Conservation (phyloP, 331 rosid species). For the Rhamnella rubrinervis region DNA sequence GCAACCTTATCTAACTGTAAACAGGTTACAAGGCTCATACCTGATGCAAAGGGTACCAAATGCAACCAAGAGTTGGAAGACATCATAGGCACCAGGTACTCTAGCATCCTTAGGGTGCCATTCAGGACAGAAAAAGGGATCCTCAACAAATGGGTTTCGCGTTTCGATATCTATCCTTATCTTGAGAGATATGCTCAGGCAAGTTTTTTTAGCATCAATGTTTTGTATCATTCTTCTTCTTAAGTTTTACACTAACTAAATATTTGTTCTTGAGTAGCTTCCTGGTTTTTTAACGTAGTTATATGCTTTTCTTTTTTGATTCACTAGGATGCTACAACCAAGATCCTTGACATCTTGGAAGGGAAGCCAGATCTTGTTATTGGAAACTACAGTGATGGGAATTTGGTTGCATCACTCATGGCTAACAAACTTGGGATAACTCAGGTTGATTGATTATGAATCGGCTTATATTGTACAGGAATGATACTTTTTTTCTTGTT, state of each 20-base stretch:
- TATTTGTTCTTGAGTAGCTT: conserved; percentile 1
- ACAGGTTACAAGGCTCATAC: conserved; percentile 84
- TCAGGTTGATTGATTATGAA: conserved; percentile 47
- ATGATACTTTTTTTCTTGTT: conserved; percentile 1
- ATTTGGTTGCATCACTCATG: conserved; percentile 81
- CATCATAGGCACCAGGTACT: conserved; percentile 68
- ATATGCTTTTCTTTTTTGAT: background rate
- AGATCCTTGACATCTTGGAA: conserved; percentile 62
- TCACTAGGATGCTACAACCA: conserved; percentile 66
- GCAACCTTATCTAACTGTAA: background rate
- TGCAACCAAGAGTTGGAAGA: conserved; percentile 81
- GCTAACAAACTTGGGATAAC: conserved; percentile 82
- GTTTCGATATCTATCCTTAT: conserved; percentile 85
- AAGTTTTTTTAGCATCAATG: conserved; percentile 13
- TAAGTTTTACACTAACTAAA: background rate
- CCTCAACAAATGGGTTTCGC: conserved; percentile 78
- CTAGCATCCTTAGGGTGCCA: conserved; percentile 81
- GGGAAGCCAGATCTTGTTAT: conserved; percentile 82
- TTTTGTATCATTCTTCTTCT: background rate
- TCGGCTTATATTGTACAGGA: conserved; percentile 2
- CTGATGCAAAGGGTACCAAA: conserved; percentile 82
- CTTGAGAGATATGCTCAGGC: conserved; percentile 86
- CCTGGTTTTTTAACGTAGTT: background rate
- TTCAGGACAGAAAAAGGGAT: conserved; percentile 66
- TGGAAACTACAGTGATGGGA: conserved; percentile 93